phyloP scores from a whole-genome alignment of 1,284 basidiomycete species.

The Cryptococcus hybrid region DNA sequence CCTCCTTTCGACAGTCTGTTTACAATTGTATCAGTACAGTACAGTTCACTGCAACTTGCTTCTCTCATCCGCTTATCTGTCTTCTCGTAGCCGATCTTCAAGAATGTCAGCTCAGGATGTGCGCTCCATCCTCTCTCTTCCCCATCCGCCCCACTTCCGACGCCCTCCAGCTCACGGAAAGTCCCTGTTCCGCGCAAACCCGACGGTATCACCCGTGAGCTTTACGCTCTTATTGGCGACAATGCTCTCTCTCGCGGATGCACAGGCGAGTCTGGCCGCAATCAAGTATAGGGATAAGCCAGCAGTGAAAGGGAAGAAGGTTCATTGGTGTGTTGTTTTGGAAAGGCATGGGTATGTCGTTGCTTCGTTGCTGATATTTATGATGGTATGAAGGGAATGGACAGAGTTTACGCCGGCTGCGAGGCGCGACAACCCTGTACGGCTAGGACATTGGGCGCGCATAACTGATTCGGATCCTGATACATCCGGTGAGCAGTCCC shows the following conservation, averaged over 20 bases:
- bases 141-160: slow-evolving; percentile 39
- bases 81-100: background rate
- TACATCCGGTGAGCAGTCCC: slow-evolving; percentile 18
- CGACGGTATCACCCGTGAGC: slow-evolving; percentile 87
- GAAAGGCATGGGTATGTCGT: background rate
- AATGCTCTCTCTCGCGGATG: slow-evolving; percentile 66
- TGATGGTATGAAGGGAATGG: slow-evolving; percentile 61
- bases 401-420: slow-evolving; percentile 58
- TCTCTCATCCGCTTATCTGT: background rate
- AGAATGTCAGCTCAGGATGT: slow-evolving; percentile 65
- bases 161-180: slow-evolving; percentile 28
- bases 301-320: slow-evolving; percentile 52
- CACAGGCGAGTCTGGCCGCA: slow-evolving; percentile 37
- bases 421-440: slow-evolving; percentile 13
- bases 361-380: background rate
- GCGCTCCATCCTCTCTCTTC: slow-evolving; percentile 71
- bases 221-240: slow-evolving; percentile 91
- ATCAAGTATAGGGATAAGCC: slow-evolving; percentile 86
- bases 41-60: too few species aligned
- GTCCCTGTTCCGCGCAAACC: slow-evolving; percentile 56
- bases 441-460: slow-evolving; percentile 42
- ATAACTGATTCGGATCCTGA: slow-evolving; percentile 33
- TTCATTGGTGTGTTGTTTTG: slow-evolving; percentile 56
- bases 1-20: too few species aligned
- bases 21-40: too few species aligned